Conservation (phyloP, 2,329 filamentous ascomycete genomes). For the Fusarium setosum region DNA sequence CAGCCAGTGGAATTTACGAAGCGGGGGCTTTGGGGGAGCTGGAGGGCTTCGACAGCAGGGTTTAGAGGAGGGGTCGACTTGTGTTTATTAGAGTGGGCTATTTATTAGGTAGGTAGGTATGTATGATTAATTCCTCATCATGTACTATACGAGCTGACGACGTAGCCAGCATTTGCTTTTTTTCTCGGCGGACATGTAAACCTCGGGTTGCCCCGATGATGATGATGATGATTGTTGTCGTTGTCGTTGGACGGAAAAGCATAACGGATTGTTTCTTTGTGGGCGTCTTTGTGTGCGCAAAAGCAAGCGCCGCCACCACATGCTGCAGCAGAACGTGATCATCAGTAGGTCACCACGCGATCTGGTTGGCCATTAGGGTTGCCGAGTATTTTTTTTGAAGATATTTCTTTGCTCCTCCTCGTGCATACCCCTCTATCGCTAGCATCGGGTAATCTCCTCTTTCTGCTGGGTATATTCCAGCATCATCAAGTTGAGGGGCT, state of each 20-base stretch:
- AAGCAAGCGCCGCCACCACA: conserved; percentile 33
- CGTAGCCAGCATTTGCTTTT: neutral
- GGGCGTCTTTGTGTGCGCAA: conserved; percentile 31
- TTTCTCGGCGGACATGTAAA: neutral
- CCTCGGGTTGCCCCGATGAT: conserved; percentile 20
- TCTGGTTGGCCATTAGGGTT: neutral
- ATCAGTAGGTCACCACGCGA: neutral
- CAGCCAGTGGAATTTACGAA: conserved; percentile 39
- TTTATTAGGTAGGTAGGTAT: conserved; percentile 10
- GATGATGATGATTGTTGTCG: conserved; percentile 7
- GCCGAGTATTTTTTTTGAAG: neutral
- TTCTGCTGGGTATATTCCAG: neutral
- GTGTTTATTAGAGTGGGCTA: conserved; percentile 2
- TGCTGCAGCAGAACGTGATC: conserved; percentile 3
- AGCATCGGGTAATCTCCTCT: neutral
- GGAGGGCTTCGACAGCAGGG: conserved; percentile 40
- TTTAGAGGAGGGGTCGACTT: conserved; percentile 31
- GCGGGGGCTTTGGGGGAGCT: conserved; percentile 37
- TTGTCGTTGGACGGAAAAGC: neutral
- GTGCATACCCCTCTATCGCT: neutral
- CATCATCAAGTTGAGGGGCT: conserved; percentile 12
- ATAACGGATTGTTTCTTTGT: conserved; percentile 26
- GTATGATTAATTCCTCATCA: neutral
- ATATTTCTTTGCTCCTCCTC: neutral
- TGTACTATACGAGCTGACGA: neutral